Evolutionary conservation across 1,139 yeast genomes (phyloP), one percentile per base, ranked within the genome.

Genomic region (Candida tetrigidarum): DNA sequence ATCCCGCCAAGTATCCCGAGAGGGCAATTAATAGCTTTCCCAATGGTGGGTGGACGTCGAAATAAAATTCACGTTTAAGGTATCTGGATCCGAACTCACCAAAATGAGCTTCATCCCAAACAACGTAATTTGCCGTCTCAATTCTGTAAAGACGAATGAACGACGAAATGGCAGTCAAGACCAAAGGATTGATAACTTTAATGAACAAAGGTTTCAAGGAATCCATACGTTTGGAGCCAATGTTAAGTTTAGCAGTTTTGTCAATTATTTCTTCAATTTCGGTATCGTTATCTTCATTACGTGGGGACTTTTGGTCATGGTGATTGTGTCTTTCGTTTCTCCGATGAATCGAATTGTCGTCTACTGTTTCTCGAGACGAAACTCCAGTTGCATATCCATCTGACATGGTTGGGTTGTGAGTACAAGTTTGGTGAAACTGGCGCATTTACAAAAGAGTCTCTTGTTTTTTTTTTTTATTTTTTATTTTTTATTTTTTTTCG

Each of bases 91-190:
- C 87, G 59, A 81, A 81, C 55, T 81, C 80, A 11, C 85, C 86
- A 67, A 87, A 87, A 70, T 89, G 97, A 7, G 97, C 97, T 62
- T 90, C 97, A 66, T 92, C 99, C 99, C 99, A 93, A 7, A 91
- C 84, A 9, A 95, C 97, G 33, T 72, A 66, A 43, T 78, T 67
- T 32, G 86, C 74, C 25, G 69, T 73, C 45, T 83, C 87, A 44
- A 93, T 86, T 28, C 75, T 74, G 56, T 84, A 80, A 37, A 89
- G 72, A 44, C 98, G 78, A 9, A 91, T 76, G 52, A 78, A 78
- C 11, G 87, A 80, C 1, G 96, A 83, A 2, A 86, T 39, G 0
- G 74, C 65, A 0, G 95, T 86, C 33, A 74, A 59, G 2, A 70
- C 12, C 8, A 73, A 47, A 5, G 78, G 78, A 45, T 64, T 62